These are phyloP conservation scores for Umbilicus rupestris DNA, from an alignment of 164 flowering plant genomes.

Conservation along the genomic window DNA sequence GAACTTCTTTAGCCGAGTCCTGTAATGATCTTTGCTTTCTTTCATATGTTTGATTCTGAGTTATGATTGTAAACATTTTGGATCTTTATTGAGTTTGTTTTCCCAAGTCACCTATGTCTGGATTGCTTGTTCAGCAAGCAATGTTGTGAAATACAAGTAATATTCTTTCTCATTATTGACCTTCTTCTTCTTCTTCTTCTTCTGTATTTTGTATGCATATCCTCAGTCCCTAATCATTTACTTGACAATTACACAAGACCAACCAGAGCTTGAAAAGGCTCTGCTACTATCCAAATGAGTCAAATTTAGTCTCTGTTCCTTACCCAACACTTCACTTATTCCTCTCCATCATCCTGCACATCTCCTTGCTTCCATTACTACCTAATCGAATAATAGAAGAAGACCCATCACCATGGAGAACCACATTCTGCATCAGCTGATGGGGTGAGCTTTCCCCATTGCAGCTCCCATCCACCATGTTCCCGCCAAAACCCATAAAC, in stretches of 20 bases:
- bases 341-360: slow-evolving; percentile 17
- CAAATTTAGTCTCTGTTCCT: background rate
- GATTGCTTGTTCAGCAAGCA: background rate
- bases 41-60: background rate
- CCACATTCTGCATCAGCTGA: slow-evolving; percentile 43
- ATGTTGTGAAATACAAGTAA: background rate
- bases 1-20: background rate
- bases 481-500: slow-evolving; percentile 19
- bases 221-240: slow-evolving; percentile 8
- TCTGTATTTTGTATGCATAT: background rate
- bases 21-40: slow-evolving; percentile 1
- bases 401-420: slow-evolving; percentile 49
- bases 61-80: background rate
- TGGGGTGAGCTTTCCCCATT: slow-evolving; percentile 30
- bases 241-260: slow-evolving; percentile 11
- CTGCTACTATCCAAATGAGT: background rate
- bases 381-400: slow-evolving; percentile 38
- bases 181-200: background rate
- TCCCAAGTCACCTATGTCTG: background rate
- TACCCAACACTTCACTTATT: slow-evolving; percentile 1
- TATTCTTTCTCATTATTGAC: no score
- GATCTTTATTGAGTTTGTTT: background rate
- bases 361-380: slow-evolving; percentile 32
- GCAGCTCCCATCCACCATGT: slow-evolving; percentile 17
- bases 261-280: slow-evolving; percentile 1